phyloP scores from a whole-genome alignment of 176 grass and related monocot species.

The Oryza glaberrima region DNA sequence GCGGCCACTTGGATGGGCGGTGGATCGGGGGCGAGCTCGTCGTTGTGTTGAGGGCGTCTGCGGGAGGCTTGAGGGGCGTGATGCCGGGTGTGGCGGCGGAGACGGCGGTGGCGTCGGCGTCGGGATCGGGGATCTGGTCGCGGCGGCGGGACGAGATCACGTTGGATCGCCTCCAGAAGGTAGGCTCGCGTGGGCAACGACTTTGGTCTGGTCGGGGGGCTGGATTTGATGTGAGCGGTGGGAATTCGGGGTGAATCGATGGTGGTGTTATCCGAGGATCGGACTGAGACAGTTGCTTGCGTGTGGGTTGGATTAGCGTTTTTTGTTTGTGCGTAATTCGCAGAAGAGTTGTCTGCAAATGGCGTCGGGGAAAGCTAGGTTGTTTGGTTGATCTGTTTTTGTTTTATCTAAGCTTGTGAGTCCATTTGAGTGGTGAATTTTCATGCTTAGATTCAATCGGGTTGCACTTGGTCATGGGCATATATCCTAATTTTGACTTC shows the following conservation, averaged over 20 bases:
- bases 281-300: neutral
- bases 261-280: neutral
- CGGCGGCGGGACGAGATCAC: constrained; percentile 85
- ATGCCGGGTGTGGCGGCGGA: constrained; percentile 48
- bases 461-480: constrained; percentile 31
- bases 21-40: constrained; percentile 26
- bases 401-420: neutral
- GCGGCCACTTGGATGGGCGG: constrained; percentile 21
- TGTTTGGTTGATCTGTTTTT: neutral
- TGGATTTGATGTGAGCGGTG: constrained; percentile 24
- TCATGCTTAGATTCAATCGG: neutral
- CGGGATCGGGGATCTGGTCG: constrained; percentile 96
- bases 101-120: constrained; percentile 24
- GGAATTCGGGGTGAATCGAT: constrained; percentile 26
- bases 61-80: neutral
- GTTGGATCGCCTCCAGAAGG: constrained; percentile 96
- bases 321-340: neutral
- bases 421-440: constrained; percentile 29
- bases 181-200: constrained; percentile 26
- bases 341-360: constrained; percentile 3
- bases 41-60: constrained; percentile 26
- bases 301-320: constrained; percentile 22
- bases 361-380: constrained; percentile 12
- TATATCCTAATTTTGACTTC: constrained; percentile 17
- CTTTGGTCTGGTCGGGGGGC: neutral